A percentile compares a stretch with the other conserved stretches of the same genome.
Evolutionary conservation across 2,329 filamentous ascomycete species (phyloP).

Genomic region (Triangularia setosa): DNA sequence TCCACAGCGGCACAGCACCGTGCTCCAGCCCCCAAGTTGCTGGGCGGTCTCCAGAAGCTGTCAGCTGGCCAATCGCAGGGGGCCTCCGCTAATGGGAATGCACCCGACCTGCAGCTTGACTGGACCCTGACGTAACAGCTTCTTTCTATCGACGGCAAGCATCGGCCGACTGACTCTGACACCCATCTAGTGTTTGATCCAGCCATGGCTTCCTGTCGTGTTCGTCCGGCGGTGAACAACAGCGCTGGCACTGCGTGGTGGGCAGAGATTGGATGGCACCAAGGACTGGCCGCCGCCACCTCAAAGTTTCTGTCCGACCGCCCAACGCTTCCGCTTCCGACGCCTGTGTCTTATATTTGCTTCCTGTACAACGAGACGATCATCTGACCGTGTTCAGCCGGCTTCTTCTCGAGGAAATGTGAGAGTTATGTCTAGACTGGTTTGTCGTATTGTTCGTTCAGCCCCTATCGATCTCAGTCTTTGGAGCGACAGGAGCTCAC

Average conservation of each 20-base stretch:
- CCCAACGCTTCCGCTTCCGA: not conserved
- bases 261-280: not conserved
- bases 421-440: not conserved
- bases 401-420: not conserved
- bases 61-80: conserved; percentile 16
- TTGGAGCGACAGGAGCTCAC: not conserved
- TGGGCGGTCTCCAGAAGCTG: not conserved
- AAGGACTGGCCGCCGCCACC: not conserved
- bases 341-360: not conserved
- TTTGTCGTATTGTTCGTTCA: not conserved
- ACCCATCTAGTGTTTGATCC: not conserved
- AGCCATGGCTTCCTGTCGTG: not conserved
- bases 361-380: conserved; percentile 1
- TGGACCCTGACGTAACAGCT: conserved; percentile 18
- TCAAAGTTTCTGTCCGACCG: not conserved
- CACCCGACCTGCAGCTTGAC: conserved; percentile 13
- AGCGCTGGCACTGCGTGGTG: not conserved
- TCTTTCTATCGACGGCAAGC: conserved; percentile 16
- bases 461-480: not conserved
- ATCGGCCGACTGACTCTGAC: conserved; percentile 10
- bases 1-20: not conserved
- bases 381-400: not conserved
- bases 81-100: conserved; percentile 14
- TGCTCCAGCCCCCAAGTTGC: not conserved
- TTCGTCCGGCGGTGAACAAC: not conserved